Conservation (phyloP, 2,329 filamentous ascomycete species). For the Thermothelomyces thermophilus region DNA sequence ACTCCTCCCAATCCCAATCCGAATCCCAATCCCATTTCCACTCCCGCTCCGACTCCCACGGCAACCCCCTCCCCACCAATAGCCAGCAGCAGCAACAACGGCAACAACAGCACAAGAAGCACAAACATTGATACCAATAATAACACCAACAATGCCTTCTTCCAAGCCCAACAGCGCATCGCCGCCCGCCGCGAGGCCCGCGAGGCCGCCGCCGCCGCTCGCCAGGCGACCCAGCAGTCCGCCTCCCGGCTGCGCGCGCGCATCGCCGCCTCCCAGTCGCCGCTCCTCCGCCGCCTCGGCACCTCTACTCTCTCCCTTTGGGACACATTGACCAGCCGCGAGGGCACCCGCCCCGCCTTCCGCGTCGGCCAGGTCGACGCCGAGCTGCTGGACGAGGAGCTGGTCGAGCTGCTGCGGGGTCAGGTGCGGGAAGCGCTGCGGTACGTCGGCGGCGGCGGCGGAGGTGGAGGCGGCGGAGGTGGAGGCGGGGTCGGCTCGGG, state of each 20-base stretch:
- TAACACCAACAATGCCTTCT: conserved; percentile 49
- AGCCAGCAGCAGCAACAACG: neutral
- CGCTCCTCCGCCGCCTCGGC: conserved; percentile 50
- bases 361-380: conserved; percentile 94
- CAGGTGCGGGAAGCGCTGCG: conserved; percentile 86
- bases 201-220: conserved; percentile 58
- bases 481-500: conserved; percentile 45
- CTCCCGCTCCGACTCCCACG: neutral
- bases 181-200: conserved; percentile 71
- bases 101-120: no score
- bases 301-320: conserved; percentile 53
- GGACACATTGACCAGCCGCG: conserved; percentile 65
- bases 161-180: conserved; percentile 82
- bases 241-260: conserved; percentile 34
- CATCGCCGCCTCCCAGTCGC: conserved; percentile 47
- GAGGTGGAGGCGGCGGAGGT: conserved; percentile 50
- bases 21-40: neutral
- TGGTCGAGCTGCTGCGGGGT: conserved; percentile 74
- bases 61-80: neutral
- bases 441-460: conserved; percentile 68
- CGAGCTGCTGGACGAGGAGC: conserved; percentile 87
- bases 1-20: neutral
- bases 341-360: conserved; percentile 78
- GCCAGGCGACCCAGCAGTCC: conserved; percentile 40
- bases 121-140: no score